Evolutionary conservation across 1,284 basidiomycete genomes (phyloP), one percentile per base, ranked within the genome.

Genomic region (Sanghuangporus baumii): DNA sequence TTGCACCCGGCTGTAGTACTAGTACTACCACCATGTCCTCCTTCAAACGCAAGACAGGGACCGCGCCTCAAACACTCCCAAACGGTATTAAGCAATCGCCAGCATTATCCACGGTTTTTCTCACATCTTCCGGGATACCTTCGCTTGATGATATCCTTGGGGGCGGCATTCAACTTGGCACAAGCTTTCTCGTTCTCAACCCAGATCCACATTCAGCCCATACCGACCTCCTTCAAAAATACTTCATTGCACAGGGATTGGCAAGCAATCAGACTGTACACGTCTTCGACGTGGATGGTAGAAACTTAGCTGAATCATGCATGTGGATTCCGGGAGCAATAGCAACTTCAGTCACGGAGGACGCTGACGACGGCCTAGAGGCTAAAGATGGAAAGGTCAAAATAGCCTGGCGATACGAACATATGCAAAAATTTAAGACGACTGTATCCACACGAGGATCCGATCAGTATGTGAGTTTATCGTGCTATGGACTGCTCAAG

Each of bases 131-230:
- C 3, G 97, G 96, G 1, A 87, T 98, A 5, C 86, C 94, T 12
- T 94, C 95, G 4, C 81, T 99, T n/a, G 96, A 99, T 74, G 97
- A 99, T 72, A 84, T 98, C 63, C 83, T 98, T 38, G 94, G 94
- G 63, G 94, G 93, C 31, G 96, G 96, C 14, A 75, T 98, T n/a
- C 93, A 96, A 16, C 81, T 96, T 54, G 89, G 91, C 12, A 90
- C 89, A 63, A 82, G 83, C 9, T 74, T 93, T 46, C 79, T 90
- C 38, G 76, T 95, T 47, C 81, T 92, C 46, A 86, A 92, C 20
- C 89, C 94, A 0, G 93, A 98, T 76, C 74, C 80, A 31, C 89
- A 96, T 70, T 88, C 93, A 6, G 86, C 91, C 12, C 98, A 98
- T 76, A 87, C 88, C 2, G 86, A 92, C 66, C 83, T 99, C 37